Conservation (phyloP, 2,329 filamentous ascomycete genomes). For the Scolecobasidium constrictum region DNA sequence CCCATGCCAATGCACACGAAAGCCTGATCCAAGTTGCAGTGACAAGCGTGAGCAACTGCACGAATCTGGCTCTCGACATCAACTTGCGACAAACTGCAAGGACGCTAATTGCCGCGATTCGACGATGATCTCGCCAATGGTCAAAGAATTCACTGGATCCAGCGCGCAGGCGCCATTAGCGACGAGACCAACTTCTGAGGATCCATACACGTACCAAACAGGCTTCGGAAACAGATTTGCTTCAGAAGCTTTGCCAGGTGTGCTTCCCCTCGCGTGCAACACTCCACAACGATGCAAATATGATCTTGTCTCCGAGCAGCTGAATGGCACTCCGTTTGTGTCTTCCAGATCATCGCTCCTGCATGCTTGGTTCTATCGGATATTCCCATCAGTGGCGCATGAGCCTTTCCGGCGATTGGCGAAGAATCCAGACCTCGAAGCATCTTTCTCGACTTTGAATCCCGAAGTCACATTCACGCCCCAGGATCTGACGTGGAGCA, state of each 20-base stretch:
- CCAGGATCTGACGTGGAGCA: conserved; percentile 25
- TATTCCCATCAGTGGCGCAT: conserved; percentile 25
- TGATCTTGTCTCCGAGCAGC: conserved; percentile 20
- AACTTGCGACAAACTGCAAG: too few species aligned
- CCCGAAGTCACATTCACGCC: conserved; percentile 25
- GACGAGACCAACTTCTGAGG: conserved; percentile 7
- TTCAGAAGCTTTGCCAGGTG: conserved; percentile 14
- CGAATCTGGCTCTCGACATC: too few species aligned
- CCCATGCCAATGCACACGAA: too few species aligned
- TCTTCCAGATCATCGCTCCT: conserved; percentile 17
- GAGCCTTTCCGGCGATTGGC: conserved; percentile 25
- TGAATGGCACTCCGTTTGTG: conserved; percentile 20
- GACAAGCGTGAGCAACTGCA: too few species aligned
- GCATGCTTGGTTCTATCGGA: conserved; percentile 24
- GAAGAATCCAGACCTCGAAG: conserved; percentile 22
- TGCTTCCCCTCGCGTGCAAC: conserved; percentile 15
- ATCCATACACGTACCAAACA: conserved; percentile 15
- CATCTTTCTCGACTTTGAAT: conserved; percentile 24
- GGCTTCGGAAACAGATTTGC: conserved; percentile 16
- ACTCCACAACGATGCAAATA: conserved; percentile 24
- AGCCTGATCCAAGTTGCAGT: too few species aligned
- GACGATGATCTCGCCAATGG: too few species aligned
- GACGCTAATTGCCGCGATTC: too few species aligned
- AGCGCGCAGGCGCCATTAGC: too few species aligned
- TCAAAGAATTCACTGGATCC: too few species aligned